Base-by-base conservation (phyloP, 805 yeast genomes). In the Osmozyma mogii region DNA sequence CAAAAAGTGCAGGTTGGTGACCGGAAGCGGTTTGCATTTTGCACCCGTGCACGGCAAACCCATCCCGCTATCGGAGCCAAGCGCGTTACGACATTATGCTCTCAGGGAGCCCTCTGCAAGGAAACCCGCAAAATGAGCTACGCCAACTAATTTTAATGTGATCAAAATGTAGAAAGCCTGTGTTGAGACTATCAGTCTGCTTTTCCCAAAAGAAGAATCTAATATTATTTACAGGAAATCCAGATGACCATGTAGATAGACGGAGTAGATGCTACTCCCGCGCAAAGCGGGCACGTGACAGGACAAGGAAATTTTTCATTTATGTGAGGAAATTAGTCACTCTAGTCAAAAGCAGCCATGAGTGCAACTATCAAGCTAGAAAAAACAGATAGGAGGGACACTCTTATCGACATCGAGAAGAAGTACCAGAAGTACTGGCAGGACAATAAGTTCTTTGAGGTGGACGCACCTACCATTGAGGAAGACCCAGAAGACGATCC, bases 311-410 rank as follows among this genome's bases (percentile, higher is more conserved):
- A n/a, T n/a, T n/a, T n/a, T n/a, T n/a, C n/a, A n/a, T n/a, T n/a
- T n/a, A n/a, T n/a, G n/a, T n/a, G n/a, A n/a, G n/a, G n/a, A n/a
- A n/a, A n/a, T n/a, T n/a, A n/a, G n/a, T n/a, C n/a, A n/a, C n/a
- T n/a, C n/a, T n/a, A 18, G 8, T 18, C 21, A 8, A 8, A 18
- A 10, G 10, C 39, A 44, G 20, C 24, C 28, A 61, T 63, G 68
- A 60, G 66, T 52, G 56, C 58, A 38, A 44, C 62, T 17, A 52
- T 60, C 31, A 59, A 58, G 44, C 48, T 59, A 40, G 68, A 66
- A 49, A 69, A 84, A 63, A 92, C 99, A 31, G 73, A 84, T 44
- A 87, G 97, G 66, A 80, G 99, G 66, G 99, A 92, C 70, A 77
- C 89, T 32, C 73, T 92, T 47, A 80, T 85, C 41, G 94, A 68